phyloP scores from a whole-genome alignment of 805 yeast genomes.

The Wickerhamomyces bovis region DNA sequence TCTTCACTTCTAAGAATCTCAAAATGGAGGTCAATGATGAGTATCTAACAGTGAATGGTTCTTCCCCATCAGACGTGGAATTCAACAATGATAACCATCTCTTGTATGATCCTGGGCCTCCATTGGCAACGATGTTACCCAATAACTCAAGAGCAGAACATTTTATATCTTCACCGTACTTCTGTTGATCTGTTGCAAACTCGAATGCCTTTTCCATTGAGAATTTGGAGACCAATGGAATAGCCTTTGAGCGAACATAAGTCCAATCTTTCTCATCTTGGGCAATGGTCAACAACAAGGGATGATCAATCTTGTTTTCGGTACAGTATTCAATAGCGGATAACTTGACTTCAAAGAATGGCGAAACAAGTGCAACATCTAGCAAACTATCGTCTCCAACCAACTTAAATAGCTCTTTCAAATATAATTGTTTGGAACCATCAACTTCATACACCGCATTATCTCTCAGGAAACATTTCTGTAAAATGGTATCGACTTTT shows the following conservation, averaged over 20 bases:
- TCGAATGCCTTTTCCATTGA: slow-evolving; percentile 25
- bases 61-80: slow-evolving; percentile 30
- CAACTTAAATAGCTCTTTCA: slow-evolving; percentile 28
- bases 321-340: slow-evolving; percentile 32
- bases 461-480: slow-evolving; percentile 12
- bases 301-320: slow-evolving; percentile 2
- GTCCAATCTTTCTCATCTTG: slow-evolving; percentile 31
- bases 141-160: slow-evolving; percentile 45
- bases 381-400: slow-evolving; percentile 24
- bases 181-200: slow-evolving; percentile 24
- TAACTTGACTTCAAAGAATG: slow-evolving; percentile 40
- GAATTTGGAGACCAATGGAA: slow-evolving; percentile 18
- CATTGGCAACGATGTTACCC: slow-evolving; percentile 36
- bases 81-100: slow-evolving; percentile 11
- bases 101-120: slow-evolving; percentile 23
- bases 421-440: slow-evolving; percentile 46
- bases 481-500: neutral
- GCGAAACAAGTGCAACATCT: slow-evolving; percentile 31
- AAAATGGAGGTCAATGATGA: slow-evolving; percentile 40
- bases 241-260: slow-evolving; percentile 36
- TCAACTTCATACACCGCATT: slow-evolving; percentile 26
- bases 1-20: slow-evolving; percentile 19
- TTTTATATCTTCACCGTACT: slow-evolving; percentile 40
- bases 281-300: slow-evolving; percentile 18
- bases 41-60: slow-evolving; percentile 39